Evolutionary conservation across 2,329 filamentous ascomycete species (phyloP), one percentile per base, ranked within the genome.

Genomic region (Sporothrix protearum): DNA sequence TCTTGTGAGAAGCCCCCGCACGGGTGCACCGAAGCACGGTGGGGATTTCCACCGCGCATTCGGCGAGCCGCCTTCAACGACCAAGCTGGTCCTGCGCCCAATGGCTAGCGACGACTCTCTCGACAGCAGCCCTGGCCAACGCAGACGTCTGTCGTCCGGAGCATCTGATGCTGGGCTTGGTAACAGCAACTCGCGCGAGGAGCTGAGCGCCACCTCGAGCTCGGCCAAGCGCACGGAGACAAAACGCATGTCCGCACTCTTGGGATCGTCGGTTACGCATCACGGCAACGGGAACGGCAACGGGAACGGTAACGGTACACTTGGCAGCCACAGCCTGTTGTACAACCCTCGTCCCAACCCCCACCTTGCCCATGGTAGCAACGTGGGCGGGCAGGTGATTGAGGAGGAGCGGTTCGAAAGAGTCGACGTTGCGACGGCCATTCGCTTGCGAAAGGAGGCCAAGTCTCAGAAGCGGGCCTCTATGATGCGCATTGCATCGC

Each of bases 391-490:
- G 36, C 74, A 75, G 12, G 73, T 74, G n/a, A 75, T 76, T 16
- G 75, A 73, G 9, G 73, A 76, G 63, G 75, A 78, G 67, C 71
- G 71, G 30, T 69, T 71, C 25, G 75, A 72, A 6, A 76, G 74
- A 49, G 66, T 76, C 22, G 77, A 79, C 39, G 73, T 79, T 6
- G 74, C 76, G 19, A 73, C 76, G 8, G 79, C 78, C 0, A 73
- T 79, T 7, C 75, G 76, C 36, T 67, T 80, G 66, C 75, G 79
- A 8, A 80, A 80, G 73, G 76, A 81, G 57, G 74, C 74, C 30
- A 80, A 78, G 75, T 75, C 77, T 25, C 72, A 71, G 39, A 75
- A 76, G 71, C 64, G 78, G 55, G 77, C 76, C 8, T 71, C 72
- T 7, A 16, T 64, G 39, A 39, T 69, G 22, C 67, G 63, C 71